phyloP scores from a whole-genome alignment of 352 stramenopile genomes.

The Globisporangium okanoganense region DNA sequence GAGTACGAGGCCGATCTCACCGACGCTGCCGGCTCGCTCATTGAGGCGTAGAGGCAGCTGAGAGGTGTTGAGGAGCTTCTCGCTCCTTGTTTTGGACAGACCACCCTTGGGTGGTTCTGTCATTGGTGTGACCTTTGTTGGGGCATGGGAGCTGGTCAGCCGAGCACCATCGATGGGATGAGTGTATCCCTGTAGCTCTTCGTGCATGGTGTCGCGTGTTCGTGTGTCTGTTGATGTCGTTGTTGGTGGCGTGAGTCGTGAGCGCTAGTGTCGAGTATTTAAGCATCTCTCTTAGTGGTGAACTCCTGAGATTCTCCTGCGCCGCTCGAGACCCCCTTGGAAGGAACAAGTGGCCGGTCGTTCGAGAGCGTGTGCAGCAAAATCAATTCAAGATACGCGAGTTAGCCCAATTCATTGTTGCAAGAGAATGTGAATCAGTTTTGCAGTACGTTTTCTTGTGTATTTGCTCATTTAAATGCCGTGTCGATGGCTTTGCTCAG shows the following conservation, averaged over 20 bases:
- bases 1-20: constrained; percentile 3
- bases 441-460: constrained; percentile 2
- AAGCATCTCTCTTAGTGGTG: constrained; percentile 11
- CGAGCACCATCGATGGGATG: background rate
- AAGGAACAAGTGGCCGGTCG: constrained; percentile 8
- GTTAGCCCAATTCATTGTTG: constrained; percentile 4
- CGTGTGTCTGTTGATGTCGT: background rate
- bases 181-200: background rate
- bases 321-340: constrained; percentile 8
- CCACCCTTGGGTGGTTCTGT: too few species aligned
- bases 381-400: background rate
- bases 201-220: background rate
- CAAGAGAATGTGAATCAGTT: constrained; percentile 11
- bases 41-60: background rate
- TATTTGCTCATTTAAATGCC: constrained; percentile 6
- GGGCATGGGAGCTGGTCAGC: background rate
- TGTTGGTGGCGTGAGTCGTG: background rate
- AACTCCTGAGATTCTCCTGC: background rate
- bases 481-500: constrained; percentile 61
- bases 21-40: constrained; percentile 3
- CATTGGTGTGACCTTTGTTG: background rate
- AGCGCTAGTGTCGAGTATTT: constrained; percentile 16
- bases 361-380: background rate
- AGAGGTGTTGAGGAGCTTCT: background rate
- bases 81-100: background rate